Percentiles rank a stretch among this genome's conserved stretches.
Evolutionary conservation across 768 basidiomycete species (phyloP).

Genomic region (Dictyophora rubrovolvata): DNA sequence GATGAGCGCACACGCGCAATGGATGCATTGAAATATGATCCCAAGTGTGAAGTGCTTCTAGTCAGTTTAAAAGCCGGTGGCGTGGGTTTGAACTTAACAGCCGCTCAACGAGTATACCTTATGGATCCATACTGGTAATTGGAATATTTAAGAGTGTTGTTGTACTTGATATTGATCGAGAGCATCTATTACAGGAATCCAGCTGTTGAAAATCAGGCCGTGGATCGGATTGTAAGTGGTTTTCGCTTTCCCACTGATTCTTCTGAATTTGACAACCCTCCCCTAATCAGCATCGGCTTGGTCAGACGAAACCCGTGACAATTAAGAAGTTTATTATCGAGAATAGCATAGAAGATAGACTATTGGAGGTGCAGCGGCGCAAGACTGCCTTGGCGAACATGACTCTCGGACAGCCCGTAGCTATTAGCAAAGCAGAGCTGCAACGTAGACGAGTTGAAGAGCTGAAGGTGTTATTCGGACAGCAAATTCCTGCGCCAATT

Average conservation of each 20-base stretch:
- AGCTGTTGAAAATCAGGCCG: constrained; percentile 94
- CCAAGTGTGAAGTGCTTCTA: constrained; percentile 83
- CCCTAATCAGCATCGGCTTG: constrained; percentile 73
- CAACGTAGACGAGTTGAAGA: constrained; percentile 84
- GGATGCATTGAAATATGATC: constrained; percentile 86
- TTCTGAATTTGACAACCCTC: not conserved
- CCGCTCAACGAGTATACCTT: constrained; percentile 86
- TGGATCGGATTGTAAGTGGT: constrained; percentile 83
- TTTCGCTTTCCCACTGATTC: not conserved
- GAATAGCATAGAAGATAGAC: constrained; percentile 84
- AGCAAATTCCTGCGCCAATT: not conserved
- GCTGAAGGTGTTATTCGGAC: constrained; percentile 57
- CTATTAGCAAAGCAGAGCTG: constrained; percentile 80
- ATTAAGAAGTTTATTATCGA: constrained; percentile 91
- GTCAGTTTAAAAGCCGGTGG: constrained; percentile 97
- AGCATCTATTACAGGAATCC: constrained; percentile 58
- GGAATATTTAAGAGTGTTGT: not conserved
- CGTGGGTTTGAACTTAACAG: constrained; percentile 91
- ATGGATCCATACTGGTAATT: constrained; percentile 94
- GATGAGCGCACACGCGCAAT: constrained; percentile 88
- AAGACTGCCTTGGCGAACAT: constrained; percentile 92
- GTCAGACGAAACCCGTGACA: constrained; percentile 85
- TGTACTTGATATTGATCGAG: constrained; percentile 1
- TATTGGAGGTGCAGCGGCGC: constrained; percentile 89
- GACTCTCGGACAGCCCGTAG: constrained; percentile 64